Base-by-base conservation (phyloP, 805 yeast species). In the Saccharomycopsis selenospora region DNA sequence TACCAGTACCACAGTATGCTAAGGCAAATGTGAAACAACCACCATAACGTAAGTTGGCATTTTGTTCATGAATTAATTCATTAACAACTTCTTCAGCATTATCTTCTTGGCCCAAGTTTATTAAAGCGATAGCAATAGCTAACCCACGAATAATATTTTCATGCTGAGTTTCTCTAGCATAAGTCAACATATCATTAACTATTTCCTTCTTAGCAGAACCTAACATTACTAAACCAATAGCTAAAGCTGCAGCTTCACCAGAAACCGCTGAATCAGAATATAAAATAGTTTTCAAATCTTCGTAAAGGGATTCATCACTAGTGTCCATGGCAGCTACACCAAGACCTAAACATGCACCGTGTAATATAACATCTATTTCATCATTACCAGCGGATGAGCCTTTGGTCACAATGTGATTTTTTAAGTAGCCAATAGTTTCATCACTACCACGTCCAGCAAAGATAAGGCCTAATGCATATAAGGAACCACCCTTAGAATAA, bases 311-410 rank as follows among this genome's bases (percentile, higher is more conserved):
- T 52, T 72, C 79, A 62, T 83, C 82, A 42, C 82, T 80, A 29
- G 91, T 76, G 1, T 91, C 96, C 97, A 93, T 89, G 27, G 95
- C 97, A 4, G 99, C 96, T 43, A 91, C 87, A 70, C 97, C 98
- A 45, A 84, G 73, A 60, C 99, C 99, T 45, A 93, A 76, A 56
- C 93, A 84, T 5, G 97, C 98, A 64, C 99, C 99, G 62, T 93
- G 98, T 52, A 89, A 74, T 57, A 89, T 75, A 36, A 89, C 88
- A 61, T 90, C 97, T 22, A 79, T 72, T 56, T 82, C 88, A 49
- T 75, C 78, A 48, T 74, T 75, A 38, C 84, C 84, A 22, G 86
- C 85, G 27, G 73, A 65, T 20, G 73, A 67, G 36, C 82, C 81
- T 52, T 74, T 70, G 49, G 81, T 86, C 49, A 79, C 81, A 48